Evolutionary conservation across 805 yeast species (phyloP), one percentile per base, ranked within the genome.

Genomic region (Citeromyces matritensis): DNA sequence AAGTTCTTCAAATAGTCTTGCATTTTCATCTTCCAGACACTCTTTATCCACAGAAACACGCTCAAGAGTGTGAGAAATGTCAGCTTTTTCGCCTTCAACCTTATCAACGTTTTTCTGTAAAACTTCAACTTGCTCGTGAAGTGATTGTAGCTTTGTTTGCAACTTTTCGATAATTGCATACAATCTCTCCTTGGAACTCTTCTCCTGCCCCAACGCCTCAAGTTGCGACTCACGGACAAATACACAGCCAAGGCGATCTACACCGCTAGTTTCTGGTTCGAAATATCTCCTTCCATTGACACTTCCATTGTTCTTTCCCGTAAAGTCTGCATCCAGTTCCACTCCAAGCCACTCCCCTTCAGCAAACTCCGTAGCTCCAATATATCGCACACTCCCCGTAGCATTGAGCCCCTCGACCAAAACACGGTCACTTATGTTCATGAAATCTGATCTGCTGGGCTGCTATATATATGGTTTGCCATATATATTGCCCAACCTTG

Each of bases 361-460:
- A 3, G 80, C 72, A 53, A 77, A 77, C 30, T 64, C 39, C 0
- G 82, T 70, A 9, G 40, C 33, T 0, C 84, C 84, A 2, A 63
- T 36, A 42, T 48, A 76, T 31, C 63, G 49, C 2, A 75, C 63
- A 0, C 47, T 40, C 0, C 81, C 83, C 7, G 21, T 17, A 17
- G 21, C 21, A 1, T 36, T 27, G 6, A 55, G 49, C 4, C 61
- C 61, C 33, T 50, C 46, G 2, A 64, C 57, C 3, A 32, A 17
- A 3, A 67, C 69, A 19, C 39, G 36, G 26, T 55, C 52, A 19
- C 47, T 52, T 10, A 47, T 25, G 3, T 35, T 36, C 27, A 34
- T 9, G 11, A 44, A 12, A 11, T 17, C 9, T 25, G 23, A 17
- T 13, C 11, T 12, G 33, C 13, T 12, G 9, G 6, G 30, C 11